phyloP scores from a whole-genome alignment of 108 stramenopile genomes.

The Fistulifera pelliculosa region DNA sequence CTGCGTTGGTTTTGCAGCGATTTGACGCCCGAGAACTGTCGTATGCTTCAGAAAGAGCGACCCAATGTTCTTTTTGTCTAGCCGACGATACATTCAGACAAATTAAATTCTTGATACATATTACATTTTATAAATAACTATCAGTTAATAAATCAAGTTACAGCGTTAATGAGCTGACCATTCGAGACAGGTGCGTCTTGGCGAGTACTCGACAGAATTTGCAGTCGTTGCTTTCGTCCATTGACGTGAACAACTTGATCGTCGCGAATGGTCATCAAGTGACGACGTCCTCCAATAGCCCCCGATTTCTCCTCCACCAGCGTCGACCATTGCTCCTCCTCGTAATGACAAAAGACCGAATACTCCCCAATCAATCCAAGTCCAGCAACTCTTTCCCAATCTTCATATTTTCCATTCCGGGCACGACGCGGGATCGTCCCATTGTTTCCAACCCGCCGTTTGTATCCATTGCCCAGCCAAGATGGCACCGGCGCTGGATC shows the following conservation, averaged over 20 bases:
- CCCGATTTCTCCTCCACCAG: constrained; percentile 36
- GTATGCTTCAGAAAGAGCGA: not conserved
- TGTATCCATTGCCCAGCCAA: constrained; percentile 48
- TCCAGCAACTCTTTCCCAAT: constrained; percentile 49
- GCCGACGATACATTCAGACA: not conserved
- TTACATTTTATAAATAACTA: too few species aligned
- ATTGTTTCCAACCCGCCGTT: constrained; percentile 84
- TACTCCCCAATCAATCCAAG: constrained; percentile 38
- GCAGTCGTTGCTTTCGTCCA: too few species aligned
- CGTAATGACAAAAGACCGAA: constrained; percentile 72
- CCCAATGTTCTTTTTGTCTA: not conserved
- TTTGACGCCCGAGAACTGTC: not conserved
- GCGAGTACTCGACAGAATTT: too few species aligned
- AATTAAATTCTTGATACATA: too few species aligned
- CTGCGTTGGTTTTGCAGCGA: constrained; percentile 1
- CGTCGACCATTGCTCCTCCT: constrained; percentile 56
- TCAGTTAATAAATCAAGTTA: too few species aligned
- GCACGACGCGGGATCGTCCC: constrained; percentile 81
- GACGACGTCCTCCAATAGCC: too few species aligned
- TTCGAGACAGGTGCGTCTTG: too few species aligned
- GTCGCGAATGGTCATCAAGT: too few species aligned
- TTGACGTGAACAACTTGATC: too few species aligned
- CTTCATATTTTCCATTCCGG: constrained; percentile 46
- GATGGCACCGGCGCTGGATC: constrained; percentile 81
- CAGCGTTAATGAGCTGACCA: too few species aligned